Evolutionary conservation across 257 asterid species (phyloP), one percentile per base, ranked within the genome.

Genomic region (Solanum neorickii): DNA sequence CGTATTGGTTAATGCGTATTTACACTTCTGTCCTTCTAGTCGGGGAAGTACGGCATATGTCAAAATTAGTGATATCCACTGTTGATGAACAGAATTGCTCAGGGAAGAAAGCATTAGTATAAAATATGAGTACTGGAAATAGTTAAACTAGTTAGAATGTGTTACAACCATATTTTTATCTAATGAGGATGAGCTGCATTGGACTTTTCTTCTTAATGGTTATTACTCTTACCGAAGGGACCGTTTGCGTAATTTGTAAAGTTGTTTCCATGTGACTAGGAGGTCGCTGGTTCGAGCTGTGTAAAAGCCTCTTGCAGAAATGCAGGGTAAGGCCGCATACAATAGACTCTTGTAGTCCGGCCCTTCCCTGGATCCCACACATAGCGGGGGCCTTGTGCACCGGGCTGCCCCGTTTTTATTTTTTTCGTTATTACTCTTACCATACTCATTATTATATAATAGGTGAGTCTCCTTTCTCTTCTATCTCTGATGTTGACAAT

Each of bases 381-480:
- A 69, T 15, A 15, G 41, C 41, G 0, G 41, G 37, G 39, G n/a
- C 76, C 21, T 69, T 29, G 76, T 69, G 76, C 41, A 69, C 41
- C 41, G 1, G 41, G 76, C 23, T 29, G 41, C 41, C 75, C 39
- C 75, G 0, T 31, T 69, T 15, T 31, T 31, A 29, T 68, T 69
- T 29, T 69, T 69, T 69, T 86, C 68, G 69, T 39, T 52, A 35
- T 46, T 60, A 31, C 69, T 42, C 88, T 86, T 86, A 86, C 42
- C 84, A 52, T 47, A 73, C 52, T 86, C 83, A 35, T 75, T 73
- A 49, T 83, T 74, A 78, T 42, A 72, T 86, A 33, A 60, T 90
- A 97, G 99, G 99, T 87, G 99, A 97, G 89, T 97, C 99, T 88
- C 99, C 99, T 88, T 95, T 98, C 86, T 97, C 99, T 83, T 97